phyloP scores from a whole-genome alignment of 2,329 filamentous ascomycete species.

The Dactylonectria estremocensis region DNA sequence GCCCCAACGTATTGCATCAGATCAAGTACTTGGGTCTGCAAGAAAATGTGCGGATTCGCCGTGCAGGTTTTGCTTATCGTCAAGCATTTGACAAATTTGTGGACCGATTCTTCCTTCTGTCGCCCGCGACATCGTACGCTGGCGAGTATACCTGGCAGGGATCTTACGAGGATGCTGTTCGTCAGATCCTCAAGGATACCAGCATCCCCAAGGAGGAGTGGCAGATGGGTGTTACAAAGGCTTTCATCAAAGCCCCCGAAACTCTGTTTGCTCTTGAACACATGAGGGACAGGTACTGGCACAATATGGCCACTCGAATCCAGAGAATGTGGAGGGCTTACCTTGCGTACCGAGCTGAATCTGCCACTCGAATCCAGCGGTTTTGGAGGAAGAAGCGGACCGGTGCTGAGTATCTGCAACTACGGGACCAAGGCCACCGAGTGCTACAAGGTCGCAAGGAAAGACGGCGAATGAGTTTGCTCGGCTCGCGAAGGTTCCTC shows the following conservation, averaged over 20 bases:
- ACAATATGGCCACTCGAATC: slow-evolving; percentile 99
- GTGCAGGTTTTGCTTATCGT: slow-evolving; percentile 96
- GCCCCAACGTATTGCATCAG: slow-evolving; percentile 93
- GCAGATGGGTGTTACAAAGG: slow-evolving; percentile 97
- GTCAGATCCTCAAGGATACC: slow-evolving; percentile 95
- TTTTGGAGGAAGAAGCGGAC: slow-evolving; percentile 96
- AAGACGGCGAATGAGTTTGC: slow-evolving; percentile 88
- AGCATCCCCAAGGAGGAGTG: slow-evolving; percentile 96
- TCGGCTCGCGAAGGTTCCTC: slow-evolving; percentile 92
- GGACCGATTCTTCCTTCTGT: slow-evolving; percentile 95
- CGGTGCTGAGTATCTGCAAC: slow-evolving; percentile 88
- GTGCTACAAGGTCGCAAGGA: slow-evolving; percentile 90
- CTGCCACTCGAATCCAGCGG: slow-evolving; percentile 92
- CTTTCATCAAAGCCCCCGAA: slow-evolving; percentile 98
- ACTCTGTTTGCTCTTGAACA: slow-evolving; percentile 97
- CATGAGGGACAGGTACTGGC: slow-evolving; percentile 98
- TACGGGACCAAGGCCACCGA: slow-evolving; percentile 89
- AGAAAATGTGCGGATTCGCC: slow-evolving; percentile 97
- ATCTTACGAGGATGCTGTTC: slow-evolving; percentile 87
- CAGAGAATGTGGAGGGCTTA: slow-evolving; percentile 98
- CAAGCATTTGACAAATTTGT: slow-evolving; percentile 99
- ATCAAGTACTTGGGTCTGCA: slow-evolving; percentile 99
- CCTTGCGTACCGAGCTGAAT: slow-evolving; percentile 91
- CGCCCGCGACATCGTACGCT: slow-evolving; percentile 94
- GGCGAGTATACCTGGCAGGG: slow-evolving; percentile 98